Conservation (phyloP, 1,284 basidiomycete genomes). For the Coriolopsis trogii region DNA sequence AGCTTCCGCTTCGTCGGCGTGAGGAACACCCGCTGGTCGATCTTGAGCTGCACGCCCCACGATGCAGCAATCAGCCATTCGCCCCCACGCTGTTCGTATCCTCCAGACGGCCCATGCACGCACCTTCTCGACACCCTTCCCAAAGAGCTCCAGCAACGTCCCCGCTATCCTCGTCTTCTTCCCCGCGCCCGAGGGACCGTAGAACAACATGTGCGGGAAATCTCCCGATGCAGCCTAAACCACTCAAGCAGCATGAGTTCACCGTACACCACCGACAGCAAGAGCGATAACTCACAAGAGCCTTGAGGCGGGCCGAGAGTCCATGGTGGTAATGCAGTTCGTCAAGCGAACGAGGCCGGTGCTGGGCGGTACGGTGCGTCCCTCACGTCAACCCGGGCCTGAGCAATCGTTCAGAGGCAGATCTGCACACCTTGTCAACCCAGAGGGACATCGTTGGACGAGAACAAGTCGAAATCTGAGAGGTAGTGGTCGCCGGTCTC, state of each 20-base stretch:
- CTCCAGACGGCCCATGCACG: slow-evolving; percentile 12
- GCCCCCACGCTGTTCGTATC: not conserved
- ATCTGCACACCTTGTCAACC: slow-evolving; percentile 76
- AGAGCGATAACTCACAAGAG: slow-evolving; percentile 60
- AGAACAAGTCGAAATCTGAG: not conserved
- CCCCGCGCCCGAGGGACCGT: slow-evolving; percentile 95
- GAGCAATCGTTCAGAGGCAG: not conserved
- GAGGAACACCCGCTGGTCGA: slow-evolving; percentile 96
- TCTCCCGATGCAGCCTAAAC: slow-evolving; percentile 82
- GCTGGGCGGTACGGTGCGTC: slow-evolving; percentile 53
- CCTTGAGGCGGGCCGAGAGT: slow-evolving; percentile 80
- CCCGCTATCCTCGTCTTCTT: slow-evolving; percentile 98
- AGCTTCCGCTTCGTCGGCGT: slow-evolving; percentile 95
- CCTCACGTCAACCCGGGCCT: too few species aligned
- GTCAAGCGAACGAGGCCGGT: slow-evolving; percentile 84
- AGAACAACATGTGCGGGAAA: slow-evolving; percentile 98
- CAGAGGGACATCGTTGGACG: slow-evolving; percentile 74
- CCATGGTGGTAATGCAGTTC: slow-evolving; percentile 89
- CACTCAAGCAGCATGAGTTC: not conserved
- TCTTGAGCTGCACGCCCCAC: slow-evolving; percentile 76
- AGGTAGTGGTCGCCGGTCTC: not conserved
- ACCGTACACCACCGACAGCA: not conserved
- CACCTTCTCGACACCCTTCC: slow-evolving; percentile 92
- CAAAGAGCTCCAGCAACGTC: slow-evolving; percentile 89
- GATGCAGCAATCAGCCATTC: not conserved